Evolutionary conservation across 1,284 basidiomycete genomes (phyloP).

Genomic region (Clitocybe nebularis): DNA sequence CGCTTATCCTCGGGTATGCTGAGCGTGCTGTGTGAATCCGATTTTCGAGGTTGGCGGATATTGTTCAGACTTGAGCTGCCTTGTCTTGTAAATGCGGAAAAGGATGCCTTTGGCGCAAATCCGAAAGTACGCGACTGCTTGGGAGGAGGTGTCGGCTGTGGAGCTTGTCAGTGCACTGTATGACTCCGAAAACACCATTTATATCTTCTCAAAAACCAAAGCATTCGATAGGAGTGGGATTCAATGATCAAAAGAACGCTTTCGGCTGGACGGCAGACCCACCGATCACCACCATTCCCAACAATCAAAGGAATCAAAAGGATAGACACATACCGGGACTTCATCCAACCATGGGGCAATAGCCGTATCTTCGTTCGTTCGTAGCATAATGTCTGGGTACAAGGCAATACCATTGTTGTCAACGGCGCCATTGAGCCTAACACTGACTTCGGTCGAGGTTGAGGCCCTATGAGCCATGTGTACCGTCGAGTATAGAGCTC

Average conservation of each 20-base stretch:
- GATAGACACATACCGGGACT: conserved; percentile 21
- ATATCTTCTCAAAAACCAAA: background rate
- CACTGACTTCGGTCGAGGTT: background rate
- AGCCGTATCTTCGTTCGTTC: conserved; percentile 20
- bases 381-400: conserved; percentile 8
- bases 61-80: conserved; percentile 18
- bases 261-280: background rate
- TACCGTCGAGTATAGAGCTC: background rate
- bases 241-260: background rate
- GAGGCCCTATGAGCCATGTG: conserved; percentile 5
- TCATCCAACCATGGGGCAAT: conserved; percentile 34
- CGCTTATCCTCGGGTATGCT: conserved; percentile 29
- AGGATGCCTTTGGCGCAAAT: conserved; percentile 36
- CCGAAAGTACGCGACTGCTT: conserved; percentile 27
- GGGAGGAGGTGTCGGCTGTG: conserved; percentile 33
- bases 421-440: conserved; percentile 1
- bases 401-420: conserved; percentile 5
- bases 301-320: background rate
- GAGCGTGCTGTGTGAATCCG: conserved; percentile 37
- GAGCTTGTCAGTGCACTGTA: background rate
- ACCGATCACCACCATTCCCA: background rate
- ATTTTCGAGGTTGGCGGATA: conserved; percentile 30
- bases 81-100: conserved; percentile 29
- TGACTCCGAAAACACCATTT: background rate
- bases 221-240: conserved; percentile 8